Evolutionary conservation across 179 eudicot genomes (phyloP).

Genomic region (Nepenthes alata): DNA sequence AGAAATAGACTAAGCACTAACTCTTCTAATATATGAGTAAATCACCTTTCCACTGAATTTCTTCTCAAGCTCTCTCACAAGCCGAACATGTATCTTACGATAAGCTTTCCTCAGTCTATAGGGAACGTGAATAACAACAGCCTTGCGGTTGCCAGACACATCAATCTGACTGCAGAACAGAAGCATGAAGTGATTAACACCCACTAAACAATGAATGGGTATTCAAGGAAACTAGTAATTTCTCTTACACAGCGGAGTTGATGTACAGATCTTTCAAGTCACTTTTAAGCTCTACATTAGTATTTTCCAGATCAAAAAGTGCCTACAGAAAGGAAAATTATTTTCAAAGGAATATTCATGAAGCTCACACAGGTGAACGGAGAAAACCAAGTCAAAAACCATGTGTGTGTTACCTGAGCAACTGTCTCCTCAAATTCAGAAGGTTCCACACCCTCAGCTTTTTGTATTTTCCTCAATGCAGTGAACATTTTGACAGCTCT

Average conservation of each 20-base stretch:
- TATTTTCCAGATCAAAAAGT: conserved; percentile 42
- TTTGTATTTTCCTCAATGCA: conserved; percentile 24
- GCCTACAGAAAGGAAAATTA: conserved; percentile 16
- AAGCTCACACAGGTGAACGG: conserved; percentile 17
- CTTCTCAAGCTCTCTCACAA: conserved; percentile 11
- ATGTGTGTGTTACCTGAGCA: conserved; percentile 19
- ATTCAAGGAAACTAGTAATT: not conserved
- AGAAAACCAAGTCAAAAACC: conserved; percentile 3
- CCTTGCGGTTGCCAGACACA: conserved; percentile 37
- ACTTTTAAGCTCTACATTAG: conserved; percentile 22
- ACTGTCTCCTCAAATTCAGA: conserved; percentile 28
- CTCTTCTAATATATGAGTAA: not conserved
- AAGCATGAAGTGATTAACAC: not conserved
- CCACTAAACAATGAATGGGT: not conserved
- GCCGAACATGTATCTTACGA: conserved; percentile 47
- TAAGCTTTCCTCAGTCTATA: conserved; percentile 44
- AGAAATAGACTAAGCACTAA: not conserved
- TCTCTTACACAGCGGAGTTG: conserved; percentile 32
- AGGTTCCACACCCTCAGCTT: conserved; percentile 24
- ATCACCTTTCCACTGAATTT: conserved; percentile 3
- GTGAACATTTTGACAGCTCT: conserved; percentile 18
- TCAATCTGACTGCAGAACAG: conserved; percentile 30
- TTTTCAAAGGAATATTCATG: not conserved
- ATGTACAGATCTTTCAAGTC: conserved; percentile 39
- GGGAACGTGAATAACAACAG: conserved; percentile 52